These are phyloP conservation scores for Tolypocladium album DNA, from an alignment of 2,329 filamentous ascomycete genomes.

Conservation along the genomic window DNA sequence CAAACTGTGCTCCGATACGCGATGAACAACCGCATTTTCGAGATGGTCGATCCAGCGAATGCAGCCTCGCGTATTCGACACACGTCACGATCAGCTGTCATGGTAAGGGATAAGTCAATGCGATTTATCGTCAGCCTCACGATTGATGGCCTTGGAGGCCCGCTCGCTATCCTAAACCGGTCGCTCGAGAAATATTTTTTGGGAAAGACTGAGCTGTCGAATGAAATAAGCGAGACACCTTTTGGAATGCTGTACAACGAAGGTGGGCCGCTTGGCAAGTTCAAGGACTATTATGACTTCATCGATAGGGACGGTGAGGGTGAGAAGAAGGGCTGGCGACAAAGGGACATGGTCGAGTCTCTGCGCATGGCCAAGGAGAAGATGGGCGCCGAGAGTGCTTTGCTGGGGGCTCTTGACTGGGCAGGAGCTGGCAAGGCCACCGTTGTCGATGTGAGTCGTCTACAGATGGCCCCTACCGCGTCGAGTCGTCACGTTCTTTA, in stretches of 20 bases:
- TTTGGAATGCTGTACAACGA: constrained; percentile 17
- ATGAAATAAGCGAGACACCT: constrained; percentile 19
- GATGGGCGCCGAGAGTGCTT: constrained; percentile 1
- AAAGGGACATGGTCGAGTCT: constrained; percentile 6
- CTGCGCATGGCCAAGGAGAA: constrained; percentile 2
- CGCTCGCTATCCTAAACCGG: constrained; percentile 13
- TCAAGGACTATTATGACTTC: constrained; percentile 6
- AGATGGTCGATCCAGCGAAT: neutral
- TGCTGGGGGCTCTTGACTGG: constrained; percentile 9
- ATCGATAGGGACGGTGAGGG: constrained; percentile 6
- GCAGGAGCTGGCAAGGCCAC: constrained; percentile 1
- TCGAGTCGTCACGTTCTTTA: neutral
- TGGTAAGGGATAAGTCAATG: constrained; percentile 15
- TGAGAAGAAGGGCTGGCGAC: constrained; percentile 7
- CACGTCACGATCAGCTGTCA: constrained; percentile 21
- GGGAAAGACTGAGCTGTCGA: constrained; percentile 15
- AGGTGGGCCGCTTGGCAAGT: constrained; percentile 3
- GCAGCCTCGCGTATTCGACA: constrained; percentile 15
- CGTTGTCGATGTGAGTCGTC: constrained; percentile 5
- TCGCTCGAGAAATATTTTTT: constrained; percentile 18
- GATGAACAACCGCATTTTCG: constrained; percentile 24
- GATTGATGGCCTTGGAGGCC: constrained; percentile 18
- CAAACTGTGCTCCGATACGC: constrained; percentile 25
- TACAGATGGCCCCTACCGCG: neutral
- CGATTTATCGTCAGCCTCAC: constrained; percentile 21